Conservation (phyloP, 176 grass and related monocot genomes). For the Oryza glumipatula region DNA sequence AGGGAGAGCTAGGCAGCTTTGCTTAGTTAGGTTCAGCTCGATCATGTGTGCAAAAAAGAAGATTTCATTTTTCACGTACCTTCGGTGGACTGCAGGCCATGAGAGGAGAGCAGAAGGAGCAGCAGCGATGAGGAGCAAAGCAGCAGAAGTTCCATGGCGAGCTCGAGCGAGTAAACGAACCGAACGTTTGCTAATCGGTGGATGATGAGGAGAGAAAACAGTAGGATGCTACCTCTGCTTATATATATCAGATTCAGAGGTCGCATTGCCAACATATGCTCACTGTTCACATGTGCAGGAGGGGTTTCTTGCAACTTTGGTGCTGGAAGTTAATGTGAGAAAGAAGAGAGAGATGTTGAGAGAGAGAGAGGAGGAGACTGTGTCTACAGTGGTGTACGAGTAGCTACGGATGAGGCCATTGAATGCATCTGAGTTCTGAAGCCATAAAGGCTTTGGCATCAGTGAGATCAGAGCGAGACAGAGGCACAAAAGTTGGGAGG, state of each 20-base stretch:
- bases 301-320: constrained; percentile 40
- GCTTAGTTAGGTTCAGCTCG: constrained; percentile 3
- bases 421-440: constrained; percentile 53
- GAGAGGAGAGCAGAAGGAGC: constrained; percentile 42
- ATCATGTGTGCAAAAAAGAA: background rate
- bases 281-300: constrained; percentile 47
- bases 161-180: constrained; percentile 14
- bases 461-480: constrained; percentile 25
- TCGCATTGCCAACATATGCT: constrained; percentile 18
- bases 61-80: constrained; percentile 33
- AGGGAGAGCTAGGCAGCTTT: background rate
- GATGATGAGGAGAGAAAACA: constrained; percentile 32
- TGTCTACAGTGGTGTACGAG: constrained; percentile 30
- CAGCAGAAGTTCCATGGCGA: constrained; percentile 28
- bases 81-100: constrained; percentile 26
- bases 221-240: constrained; percentile 20
- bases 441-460: constrained; percentile 48
- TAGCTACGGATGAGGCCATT: constrained; percentile 47
- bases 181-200: constrained; percentile 29
- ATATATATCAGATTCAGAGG: constrained; percentile 28
- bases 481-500: constrained; percentile 51
- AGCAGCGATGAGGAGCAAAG: constrained; percentile 43
- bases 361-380: constrained; percentile 22
- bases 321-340: constrained; percentile 33
- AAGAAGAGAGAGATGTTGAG: constrained; percentile 8